Percentiles rank a stretch among this genome's conserved stretches.
phyloP scores from a whole-genome alignment of 1,139 yeast genomes.

The Geotrichum phurueaensis region DNA sequence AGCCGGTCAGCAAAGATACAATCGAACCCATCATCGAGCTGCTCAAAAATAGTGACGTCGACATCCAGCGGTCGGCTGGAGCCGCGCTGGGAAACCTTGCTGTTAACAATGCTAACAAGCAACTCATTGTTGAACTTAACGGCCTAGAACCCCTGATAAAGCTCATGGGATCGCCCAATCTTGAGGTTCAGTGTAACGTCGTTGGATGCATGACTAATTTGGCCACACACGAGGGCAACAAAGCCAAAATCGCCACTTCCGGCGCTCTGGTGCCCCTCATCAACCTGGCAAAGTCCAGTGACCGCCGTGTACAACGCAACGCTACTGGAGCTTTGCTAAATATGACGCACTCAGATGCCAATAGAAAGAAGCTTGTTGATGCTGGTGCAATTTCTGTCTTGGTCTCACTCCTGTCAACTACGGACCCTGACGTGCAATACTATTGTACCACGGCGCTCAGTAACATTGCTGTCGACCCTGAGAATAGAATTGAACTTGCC shows the following conservation, averaged over 20 bases:
- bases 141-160: conserved; percentile 93
- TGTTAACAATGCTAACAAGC: conserved; percentile 90
- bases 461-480: conserved; percentile 93
- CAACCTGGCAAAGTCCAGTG: conserved; percentile 87
- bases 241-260: conserved; percentile 87
- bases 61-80: conserved; percentile 97
- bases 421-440: conserved; percentile 95
- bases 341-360: conserved; percentile 97
- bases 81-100: conserved; percentile 97
- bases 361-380: conserved; percentile 90
- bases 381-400: conserved; percentile 98
- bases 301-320: conserved; percentile 92
- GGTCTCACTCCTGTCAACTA: conserved; percentile 75
- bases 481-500: conserved; percentile 78
- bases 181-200: conserved; percentile 97
- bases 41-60: conserved; percentile 81
- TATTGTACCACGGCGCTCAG: conserved; percentile 97
- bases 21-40: conserved; percentile 86
- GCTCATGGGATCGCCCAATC: conserved; percentile 95
- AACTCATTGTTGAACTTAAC: conserved; percentile 94
- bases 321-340: conserved; percentile 96
- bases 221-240: conserved; percentile 98
- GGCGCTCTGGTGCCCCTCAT: conserved; percentile 97
- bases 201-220: conserved; percentile 97
- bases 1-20: conserved; percentile 85